A percentile compares a stretch with the other conserved stretches of the same genome.
Conservation (phyloP, 192 early-diverging fungal genomes). For the Rhizoclosmatium sp. region DNA sequence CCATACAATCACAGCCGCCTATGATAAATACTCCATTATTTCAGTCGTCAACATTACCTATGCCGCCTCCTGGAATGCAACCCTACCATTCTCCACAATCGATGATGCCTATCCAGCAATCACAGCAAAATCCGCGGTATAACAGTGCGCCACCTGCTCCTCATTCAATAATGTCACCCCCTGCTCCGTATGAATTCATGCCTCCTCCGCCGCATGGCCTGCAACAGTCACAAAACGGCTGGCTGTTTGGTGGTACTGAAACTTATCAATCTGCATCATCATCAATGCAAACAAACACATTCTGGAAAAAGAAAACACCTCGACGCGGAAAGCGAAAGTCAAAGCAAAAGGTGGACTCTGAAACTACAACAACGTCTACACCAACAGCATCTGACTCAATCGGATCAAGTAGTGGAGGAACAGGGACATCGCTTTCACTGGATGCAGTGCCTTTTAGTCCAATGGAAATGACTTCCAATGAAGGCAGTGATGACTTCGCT, state of each 20-base stretch:
- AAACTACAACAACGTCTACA: not conserved
- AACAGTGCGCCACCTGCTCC: no score
- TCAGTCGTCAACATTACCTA: not conserved
- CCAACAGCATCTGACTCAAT: not conserved
- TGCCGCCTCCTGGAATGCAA: not conserved
- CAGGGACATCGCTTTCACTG: not conserved
- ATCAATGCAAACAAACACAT: not conserved
- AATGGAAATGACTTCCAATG: not conserved
- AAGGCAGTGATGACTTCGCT: not conserved
- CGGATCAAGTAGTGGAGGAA: not conserved
- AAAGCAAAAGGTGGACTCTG: not conserved
- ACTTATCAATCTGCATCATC: not conserved
- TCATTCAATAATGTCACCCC: no score
- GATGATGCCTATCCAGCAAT: not conserved
- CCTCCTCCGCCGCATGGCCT: not conserved
- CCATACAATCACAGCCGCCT: not conserved
- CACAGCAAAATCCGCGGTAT: not conserved
- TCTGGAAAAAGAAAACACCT: not conserved
- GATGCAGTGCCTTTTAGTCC: not conserved
- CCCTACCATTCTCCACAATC: not conserved
- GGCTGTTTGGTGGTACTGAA: not conserved
- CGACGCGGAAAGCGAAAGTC: not conserved
- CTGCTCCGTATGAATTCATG: not conserved
- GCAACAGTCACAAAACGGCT: constrained; percentile 7
- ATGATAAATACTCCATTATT: not conserved